Base-by-base conservation (phyloP, 2,329 filamentous ascomycete genomes). In the Chaetothyriales sp. region DNA sequence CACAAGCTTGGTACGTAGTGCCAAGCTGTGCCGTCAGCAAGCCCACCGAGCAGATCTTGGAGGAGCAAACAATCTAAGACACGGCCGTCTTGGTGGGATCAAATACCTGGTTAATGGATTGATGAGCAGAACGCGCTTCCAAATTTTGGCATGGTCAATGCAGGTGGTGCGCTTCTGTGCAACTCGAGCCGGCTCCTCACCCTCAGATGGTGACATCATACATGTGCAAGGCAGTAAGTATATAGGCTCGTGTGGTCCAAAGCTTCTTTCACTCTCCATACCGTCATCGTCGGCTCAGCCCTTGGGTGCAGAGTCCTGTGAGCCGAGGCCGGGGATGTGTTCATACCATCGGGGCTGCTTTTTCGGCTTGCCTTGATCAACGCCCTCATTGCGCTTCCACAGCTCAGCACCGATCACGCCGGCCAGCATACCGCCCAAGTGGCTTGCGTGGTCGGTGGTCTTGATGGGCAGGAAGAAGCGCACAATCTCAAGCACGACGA, bases 381-480 rank as follows among this genome's bases (percentile, higher is more conserved):
- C 13, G 33, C 33, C 33, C 33, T 40, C 33, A 40, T 40, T 40
- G 10, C 33, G 33, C 33, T 40, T 40, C 33, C 33, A 40, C 20
- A 56, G 43, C 37, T 56, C 55, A 43, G 62, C 64, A n/a, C 58
- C 58, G 15, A 61, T 56, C 1, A 63, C 60, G 44, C 70, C 70
- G 5, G 64, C 59, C 4, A 67, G 56, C 54, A 69, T 69, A 0
- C 70, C 70, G 22, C 68, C 68, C 33, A 72, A 58, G 60, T 73
- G 70, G 13, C 69, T 67, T 50, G 64, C 66, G 49, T 70, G 62
- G 52, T 72, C 69, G 53, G 71, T 63, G 13, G 62, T 64, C 19
- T 59, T 60, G 10, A 65, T 57, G 61, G 10, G 64, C 57, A 20
- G 63, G 48, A 57, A 67, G 57, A 47, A 61, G 61, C 49, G 51